These are phyloP conservation scores for Chlorella sp. DNA, from an alignment of 139 green algal genomes.

Conservation along the genomic window DNA sequence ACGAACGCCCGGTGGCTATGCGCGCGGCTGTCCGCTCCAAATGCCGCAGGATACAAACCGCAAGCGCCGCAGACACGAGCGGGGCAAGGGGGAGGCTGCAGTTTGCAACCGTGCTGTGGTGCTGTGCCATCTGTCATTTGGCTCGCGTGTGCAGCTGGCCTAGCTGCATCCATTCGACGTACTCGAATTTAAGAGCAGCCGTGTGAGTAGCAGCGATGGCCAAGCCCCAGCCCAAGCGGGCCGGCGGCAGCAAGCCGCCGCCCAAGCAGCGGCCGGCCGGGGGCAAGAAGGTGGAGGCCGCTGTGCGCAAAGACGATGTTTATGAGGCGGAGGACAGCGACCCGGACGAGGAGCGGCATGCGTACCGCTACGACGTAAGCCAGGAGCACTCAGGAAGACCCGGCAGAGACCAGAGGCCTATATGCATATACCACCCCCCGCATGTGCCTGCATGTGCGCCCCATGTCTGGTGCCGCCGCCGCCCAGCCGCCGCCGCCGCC, in stretches of 20 bases:
- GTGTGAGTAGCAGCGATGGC: neutral
- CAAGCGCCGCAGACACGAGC: too few species aligned
- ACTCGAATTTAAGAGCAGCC: neutral
- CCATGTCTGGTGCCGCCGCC: neutral
- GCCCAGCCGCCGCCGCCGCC: neutral
- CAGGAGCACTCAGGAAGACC: neutral
- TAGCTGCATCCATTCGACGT: too few species aligned
- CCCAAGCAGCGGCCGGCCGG: neutral
- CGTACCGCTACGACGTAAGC: constrained; percentile 62
- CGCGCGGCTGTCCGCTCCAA: too few species aligned
- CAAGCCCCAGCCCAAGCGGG: neutral
- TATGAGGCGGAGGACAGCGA: constrained; percentile 73
- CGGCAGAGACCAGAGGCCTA: neutral
- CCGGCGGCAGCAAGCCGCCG: constrained; percentile 9
- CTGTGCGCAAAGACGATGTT: constrained; percentile 47
- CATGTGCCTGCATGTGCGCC: neutral
- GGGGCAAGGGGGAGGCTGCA: too few species aligned
- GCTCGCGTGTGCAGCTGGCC: too few species aligned
- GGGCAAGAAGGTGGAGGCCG: neutral
- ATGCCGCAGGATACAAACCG: too few species aligned
- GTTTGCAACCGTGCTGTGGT: too few species aligned
- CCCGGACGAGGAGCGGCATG: constrained; percentile 64
- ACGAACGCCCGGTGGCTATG: too few species aligned
- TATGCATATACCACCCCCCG: neutral
- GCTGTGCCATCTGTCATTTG: too few species aligned